Evolutionary conservation across 768 basidiomycete species (phyloP), one percentile per base, ranked within the genome.

Genomic region (Pisolithus marmoratus): DNA sequence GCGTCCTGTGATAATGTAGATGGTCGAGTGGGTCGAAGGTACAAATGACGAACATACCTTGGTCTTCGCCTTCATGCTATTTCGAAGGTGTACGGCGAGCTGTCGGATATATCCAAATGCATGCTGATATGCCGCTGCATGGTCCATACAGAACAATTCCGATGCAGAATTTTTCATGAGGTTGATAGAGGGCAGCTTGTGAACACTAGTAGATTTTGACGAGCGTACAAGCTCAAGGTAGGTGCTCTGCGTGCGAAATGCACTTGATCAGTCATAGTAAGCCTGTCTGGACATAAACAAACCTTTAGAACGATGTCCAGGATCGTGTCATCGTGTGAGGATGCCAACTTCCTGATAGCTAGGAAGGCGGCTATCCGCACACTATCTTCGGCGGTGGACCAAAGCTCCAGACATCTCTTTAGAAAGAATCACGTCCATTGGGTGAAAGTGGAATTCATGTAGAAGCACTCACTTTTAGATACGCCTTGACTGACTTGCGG

Each of bases 81-180:
- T 90, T 49, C 96, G 75, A 38, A 99, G 75, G 62, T 91, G 90
- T 49, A 98, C 87, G 2, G 95, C 96, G 29, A 99, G 81, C 66
- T 94, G 91, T 38, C 96, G 84, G 57, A 97, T 94, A 68, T 93
- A 97, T 8, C 87, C 85, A 72, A 98, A 99, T 3, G 93, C 93
- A 61, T 96, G 94, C 60, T 94, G 93, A 67, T 98, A 98, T 11
- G 90, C 76, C 8, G 75, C 70, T 14, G 79, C 75, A 54, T 85
- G 86, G 60, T 88, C 77, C 48, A 93, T 70, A 57, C 84, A 86
- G 71, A 90, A 99, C 1, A 98, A 72, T 63, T 96, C 94, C 1
- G 90, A 88, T 0, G 94, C 95, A 6, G 94, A 90, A 67, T 98
- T 96, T 70, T 99, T 99, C 92, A 97, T 95, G 41, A 98, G 72